These are phyloP conservation scores for Gentiana macrophylla DNA, from an alignment of 257 asterid species.

Conservation along the genomic window DNA sequence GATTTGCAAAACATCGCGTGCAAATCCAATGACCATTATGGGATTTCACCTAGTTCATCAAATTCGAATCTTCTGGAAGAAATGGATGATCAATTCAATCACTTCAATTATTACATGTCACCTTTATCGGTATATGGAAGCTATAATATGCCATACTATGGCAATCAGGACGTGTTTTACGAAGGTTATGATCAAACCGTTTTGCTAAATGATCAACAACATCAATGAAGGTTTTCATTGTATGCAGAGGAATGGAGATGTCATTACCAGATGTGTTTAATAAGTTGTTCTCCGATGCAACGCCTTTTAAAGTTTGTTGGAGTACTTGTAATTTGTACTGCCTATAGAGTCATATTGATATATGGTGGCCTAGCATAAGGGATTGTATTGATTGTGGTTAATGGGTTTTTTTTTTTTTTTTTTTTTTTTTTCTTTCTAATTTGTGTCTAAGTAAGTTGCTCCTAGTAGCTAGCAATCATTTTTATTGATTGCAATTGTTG, in stretches of 20 bases:
- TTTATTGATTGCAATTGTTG: conserved; percentile 9
- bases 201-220: conserved; percentile 16
- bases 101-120: conserved; percentile 16
- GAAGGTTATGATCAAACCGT: conserved; percentile 16
- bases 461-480: conserved; percentile 12
- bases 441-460: not conserved
- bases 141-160: conserved; percentile 17
- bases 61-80: conserved; percentile 28
- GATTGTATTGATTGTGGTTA: not conserved
- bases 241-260: conserved; percentile 6
- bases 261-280: not conserved
- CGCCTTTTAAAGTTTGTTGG: conserved; percentile 25
- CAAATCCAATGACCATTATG: conserved; percentile 22
- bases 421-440: too few relatives aligned
- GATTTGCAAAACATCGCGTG: conserved; percentile 18
- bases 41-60: conserved; percentile 33
- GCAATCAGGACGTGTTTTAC: conserved; percentile 20
- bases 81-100: conserved; percentile 23
- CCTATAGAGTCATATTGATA: not conserved
- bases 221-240: conserved; percentile 7
- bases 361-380: not conserved
- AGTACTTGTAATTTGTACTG: not conserved
- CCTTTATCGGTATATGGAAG: conserved; percentile 27
- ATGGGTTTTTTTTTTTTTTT: too few relatives aligned
- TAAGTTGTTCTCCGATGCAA: conserved; percentile 16